Base-by-base conservation (phyloP, 441 rosid species). In the Biscutella auriculata region DNA sequence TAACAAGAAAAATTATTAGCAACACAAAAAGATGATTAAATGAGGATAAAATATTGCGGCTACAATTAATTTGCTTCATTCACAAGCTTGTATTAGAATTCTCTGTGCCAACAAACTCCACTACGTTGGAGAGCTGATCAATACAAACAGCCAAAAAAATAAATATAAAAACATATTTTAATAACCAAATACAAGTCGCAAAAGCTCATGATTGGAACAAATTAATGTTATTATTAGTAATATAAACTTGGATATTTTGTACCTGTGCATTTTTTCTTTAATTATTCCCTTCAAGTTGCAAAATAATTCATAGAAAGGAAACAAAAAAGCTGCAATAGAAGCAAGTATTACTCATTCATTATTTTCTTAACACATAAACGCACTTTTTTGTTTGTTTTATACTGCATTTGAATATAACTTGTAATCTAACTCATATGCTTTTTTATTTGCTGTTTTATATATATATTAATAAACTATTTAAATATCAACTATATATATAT, bases 71-170 rank as follows among this genome's bases (percentile, higher is more conserved):
- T 63, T 63, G 62, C 68, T 63, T 63, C 62, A 45, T 44, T 54
- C 35, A 54, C 62, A 63, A 63, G 68, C 17, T 12, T 63, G 42
- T 63, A 43, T 51, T 42, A 63, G 49, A 63, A 45, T 19, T 37
- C 39, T 14, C 49, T 45, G 30, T 54, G 32, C 54, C 62, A 54
- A 63, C 68, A n/a, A 2, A 54, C 68, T 63, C 68, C 68, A 63
- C 62, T 63, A 36, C 55, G 26, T 45, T 44, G 16, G 35, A 54
- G 55, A 54, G 30, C 61, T 53, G 47, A 53, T 53, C 40, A 54
- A 63, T 54, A 53, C 46, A 35, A 63, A 63, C 28, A 52, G 16
- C n/a, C 44, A 41, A 27, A 60, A 30, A 33, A 43, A 37, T 34
- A 13, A 49, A 39, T 27, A 14, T 2, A 17, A 1, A 30, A 4